A percentile compares a stretch with the other conserved stretches of the same genome.
phyloP scores from a whole-genome alignment of 768 basidiomycete species.

The Boletus vermiculosoides region DNA sequence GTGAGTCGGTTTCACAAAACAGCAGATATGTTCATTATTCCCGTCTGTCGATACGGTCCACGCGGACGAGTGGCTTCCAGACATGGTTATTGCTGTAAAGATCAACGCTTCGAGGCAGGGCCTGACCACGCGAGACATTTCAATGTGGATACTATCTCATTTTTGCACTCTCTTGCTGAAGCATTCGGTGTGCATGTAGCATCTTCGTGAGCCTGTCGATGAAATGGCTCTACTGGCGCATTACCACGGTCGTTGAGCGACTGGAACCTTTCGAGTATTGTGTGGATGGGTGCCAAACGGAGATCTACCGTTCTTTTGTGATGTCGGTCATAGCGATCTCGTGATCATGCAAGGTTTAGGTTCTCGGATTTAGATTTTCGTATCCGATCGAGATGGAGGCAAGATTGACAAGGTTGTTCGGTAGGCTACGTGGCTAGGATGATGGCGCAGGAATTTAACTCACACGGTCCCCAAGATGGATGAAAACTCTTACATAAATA shows the following conservation, averaged over 20 bases:
- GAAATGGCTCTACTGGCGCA: background rate
- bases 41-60: background rate
- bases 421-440: too few species aligned
- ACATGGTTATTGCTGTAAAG: constrained; percentile 12
- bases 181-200: background rate
- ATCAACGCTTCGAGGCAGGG: constrained; percentile 11
- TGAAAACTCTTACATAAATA: too few species aligned
- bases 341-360: too few species aligned
- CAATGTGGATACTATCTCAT: background rate
- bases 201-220: constrained; percentile 9
- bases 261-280: background rate
- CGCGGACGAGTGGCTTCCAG: background rate
- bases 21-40: constrained; percentile 8
- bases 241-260: background rate
- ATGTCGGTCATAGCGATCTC: too few species aligned
- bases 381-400: too few species aligned
- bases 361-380: too few species aligned
- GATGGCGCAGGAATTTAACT: too few species aligned
- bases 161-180: background rate
- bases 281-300: background rate
- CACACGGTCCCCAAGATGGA: too few species aligned
- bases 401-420: too few species aligned
- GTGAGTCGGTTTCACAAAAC: background rate
- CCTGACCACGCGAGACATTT: constrained; percentile 11
- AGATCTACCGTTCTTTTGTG: too few species aligned